Percentiles rank a stretch among this genome's conserved stretches.
Conservation (phyloP, 306 rosid genomes). For the Acmispon strigosus region DNA sequence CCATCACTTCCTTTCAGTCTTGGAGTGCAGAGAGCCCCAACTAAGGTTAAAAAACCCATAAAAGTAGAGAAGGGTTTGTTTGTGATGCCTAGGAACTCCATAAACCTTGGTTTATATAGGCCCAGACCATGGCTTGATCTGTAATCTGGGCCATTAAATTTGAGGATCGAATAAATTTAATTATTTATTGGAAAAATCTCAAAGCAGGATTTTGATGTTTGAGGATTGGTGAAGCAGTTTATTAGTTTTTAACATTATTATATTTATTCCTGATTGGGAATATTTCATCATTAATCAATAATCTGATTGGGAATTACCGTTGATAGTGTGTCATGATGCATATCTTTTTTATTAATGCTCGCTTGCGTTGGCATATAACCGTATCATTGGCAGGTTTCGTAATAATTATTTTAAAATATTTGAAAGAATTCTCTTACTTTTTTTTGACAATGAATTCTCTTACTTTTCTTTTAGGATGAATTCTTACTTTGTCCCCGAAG, state of each 20-base stretch:
- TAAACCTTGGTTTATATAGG: constrained; percentile 20
- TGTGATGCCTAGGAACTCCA: constrained; percentile 15
- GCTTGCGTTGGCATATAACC: not conserved
- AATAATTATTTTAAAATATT: not conserved
- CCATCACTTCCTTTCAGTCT: constrained; percentile 47
- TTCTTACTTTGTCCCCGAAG: too few species aligned
- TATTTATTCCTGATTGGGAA: constrained; percentile 5
- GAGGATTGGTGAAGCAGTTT: constrained; percentile 12
- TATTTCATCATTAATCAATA: not conserved
- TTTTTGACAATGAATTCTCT: not conserved
- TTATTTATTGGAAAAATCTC: not conserved
- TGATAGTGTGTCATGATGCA: constrained; percentile 10
- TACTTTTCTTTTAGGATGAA: not conserved
- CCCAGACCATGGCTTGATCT: not conserved
- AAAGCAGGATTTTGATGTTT: constrained; percentile 3
- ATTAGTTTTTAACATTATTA: not conserved
- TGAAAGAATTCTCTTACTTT: not conserved
- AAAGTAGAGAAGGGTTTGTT: not conserved
- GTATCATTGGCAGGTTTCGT: not conserved
- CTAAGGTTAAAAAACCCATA: not conserved
- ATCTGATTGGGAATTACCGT: not conserved
- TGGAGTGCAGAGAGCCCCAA: constrained; percentile 56
- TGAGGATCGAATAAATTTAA: constrained; percentile 4
- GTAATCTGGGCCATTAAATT: constrained; percentile 17
- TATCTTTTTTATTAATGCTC: not conserved